Percentiles rank a stretch among this genome's conserved stretches.
Evolutionary conservation across 495 filamentous ascomycete species (phyloP).

Genomic region (Parmelia sp.): DNA sequence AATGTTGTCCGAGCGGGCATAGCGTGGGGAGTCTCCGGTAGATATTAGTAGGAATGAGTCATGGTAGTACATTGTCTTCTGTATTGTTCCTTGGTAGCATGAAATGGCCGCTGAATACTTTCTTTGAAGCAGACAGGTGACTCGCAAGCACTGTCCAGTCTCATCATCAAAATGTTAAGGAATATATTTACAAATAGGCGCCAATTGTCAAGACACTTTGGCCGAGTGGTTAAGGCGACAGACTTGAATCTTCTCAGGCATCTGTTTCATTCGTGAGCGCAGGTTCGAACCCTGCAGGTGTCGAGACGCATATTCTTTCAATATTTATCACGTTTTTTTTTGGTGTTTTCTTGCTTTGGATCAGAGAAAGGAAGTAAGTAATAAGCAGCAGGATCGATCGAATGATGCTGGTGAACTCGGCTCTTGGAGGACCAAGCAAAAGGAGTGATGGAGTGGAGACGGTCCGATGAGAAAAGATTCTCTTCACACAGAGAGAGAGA

Average conservation of each 20-base stretch:
- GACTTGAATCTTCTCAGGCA: constrained; percentile 28
- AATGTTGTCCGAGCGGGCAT: neutral
- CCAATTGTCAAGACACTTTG: constrained; percentile 19
- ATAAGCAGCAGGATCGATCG: no score
- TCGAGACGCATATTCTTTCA: no score
- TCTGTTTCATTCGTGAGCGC: constrained; percentile 32
- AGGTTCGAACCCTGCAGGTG: constrained; percentile 33
- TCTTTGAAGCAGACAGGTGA: neutral
- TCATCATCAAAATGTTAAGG: no score
- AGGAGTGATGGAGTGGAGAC: neutral
- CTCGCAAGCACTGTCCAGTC: no score
- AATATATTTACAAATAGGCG: neutral
- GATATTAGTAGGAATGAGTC: neutral
- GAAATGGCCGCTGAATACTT: neutral
- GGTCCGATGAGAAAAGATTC: neutral
- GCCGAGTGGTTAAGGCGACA: constrained; percentile 34
- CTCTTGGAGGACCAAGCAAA: neutral
- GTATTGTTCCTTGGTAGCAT: neutral
- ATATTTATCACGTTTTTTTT: neutral
- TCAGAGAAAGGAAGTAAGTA: no score
- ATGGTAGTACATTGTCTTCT: neutral
- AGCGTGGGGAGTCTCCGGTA: constrained; percentile 11
- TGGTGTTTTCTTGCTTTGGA: neutral
- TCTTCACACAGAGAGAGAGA: no score
- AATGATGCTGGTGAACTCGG: neutral